Evolutionary conservation across 169 alveolate genomes (phyloP).

Genomic region (Plasmodium chabaudi): DNA sequence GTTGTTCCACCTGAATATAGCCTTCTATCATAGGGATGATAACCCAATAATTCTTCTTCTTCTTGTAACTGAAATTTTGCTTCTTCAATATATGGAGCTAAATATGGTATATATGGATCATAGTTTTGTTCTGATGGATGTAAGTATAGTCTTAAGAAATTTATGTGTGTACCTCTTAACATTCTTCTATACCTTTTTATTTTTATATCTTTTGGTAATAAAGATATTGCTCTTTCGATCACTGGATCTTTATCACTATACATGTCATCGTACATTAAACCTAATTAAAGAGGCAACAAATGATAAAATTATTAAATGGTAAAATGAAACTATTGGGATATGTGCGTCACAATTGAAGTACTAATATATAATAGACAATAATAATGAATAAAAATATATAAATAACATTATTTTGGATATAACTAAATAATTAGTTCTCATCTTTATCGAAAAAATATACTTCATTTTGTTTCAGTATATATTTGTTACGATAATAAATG

Average conservation of each 20-base stretch:
- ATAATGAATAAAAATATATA: neutral
- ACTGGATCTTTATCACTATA: slow-evolving; percentile 89
- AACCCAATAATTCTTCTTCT: slow-evolving; percentile 91
- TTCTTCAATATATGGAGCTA: slow-evolving; percentile 92
- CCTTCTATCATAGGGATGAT: slow-evolving; percentile 89
- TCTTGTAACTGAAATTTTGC: slow-evolving; percentile 92
- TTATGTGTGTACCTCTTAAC: slow-evolving; percentile 87
- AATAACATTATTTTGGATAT: neutral
- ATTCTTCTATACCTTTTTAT: slow-evolving; percentile 87
- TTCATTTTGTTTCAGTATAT: no score
- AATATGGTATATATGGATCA: slow-evolving; percentile 90
- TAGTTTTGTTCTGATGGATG: slow-evolving; percentile 89
- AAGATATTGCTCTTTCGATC: slow-evolving; percentile 87
- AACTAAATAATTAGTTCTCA: no score
- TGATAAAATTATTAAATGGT: neutral
- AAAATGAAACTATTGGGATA: neutral
- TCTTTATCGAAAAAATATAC: no score
- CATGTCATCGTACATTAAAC: slow-evolving; percentile 89
- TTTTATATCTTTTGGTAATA: slow-evolving; percentile 86
- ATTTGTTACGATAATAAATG: no score
- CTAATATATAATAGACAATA: neutral
- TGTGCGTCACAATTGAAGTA: no score
- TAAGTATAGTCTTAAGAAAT: slow-evolving; percentile 79
- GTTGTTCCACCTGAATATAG: slow-evolving; percentile 88
- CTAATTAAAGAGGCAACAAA: slow-evolving; percentile 59